These are phyloP conservation scores for Tuber borchii DNA, from an alignment of 495 filamentous ascomycete species.

Conservation along the genomic window DNA sequence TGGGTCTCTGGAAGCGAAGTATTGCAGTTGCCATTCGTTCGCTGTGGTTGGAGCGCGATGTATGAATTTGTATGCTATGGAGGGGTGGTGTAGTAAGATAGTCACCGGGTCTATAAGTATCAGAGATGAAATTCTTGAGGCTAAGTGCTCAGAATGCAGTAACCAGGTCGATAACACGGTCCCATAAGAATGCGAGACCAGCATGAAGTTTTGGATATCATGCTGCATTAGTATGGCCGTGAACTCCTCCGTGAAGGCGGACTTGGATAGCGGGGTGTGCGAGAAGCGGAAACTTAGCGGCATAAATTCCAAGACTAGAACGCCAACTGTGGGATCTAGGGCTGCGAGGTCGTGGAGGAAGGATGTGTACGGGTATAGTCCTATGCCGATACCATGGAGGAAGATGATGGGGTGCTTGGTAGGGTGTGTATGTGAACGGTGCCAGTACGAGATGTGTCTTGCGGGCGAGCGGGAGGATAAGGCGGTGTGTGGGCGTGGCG, in stretches of 20 bases:
- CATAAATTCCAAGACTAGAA: slow-evolving; percentile 60
- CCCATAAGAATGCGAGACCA: slow-evolving; percentile 59
- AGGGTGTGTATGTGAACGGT: slow-evolving; percentile 55
- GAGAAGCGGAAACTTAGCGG: slow-evolving; percentile 59
- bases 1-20: slow-evolving; percentile 60
- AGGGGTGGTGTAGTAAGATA: slow-evolving; percentile 58
- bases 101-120: slow-evolving; percentile 62
- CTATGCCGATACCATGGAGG: slow-evolving; percentile 66
- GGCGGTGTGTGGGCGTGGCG: slow-evolving; percentile 50
- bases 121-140: slow-evolving; percentile 46
- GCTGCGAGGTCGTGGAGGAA: slow-evolving; percentile 50
- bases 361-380: slow-evolving; percentile 55
- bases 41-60: slow-evolving; percentile 50
- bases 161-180: slow-evolving; percentile 58
- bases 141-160: slow-evolving; percentile 47
- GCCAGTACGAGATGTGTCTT: slow-evolving; percentile 56
- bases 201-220: slow-evolving; percentile 50
- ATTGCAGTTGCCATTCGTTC: slow-evolving; percentile 61
- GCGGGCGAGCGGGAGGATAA: slow-evolving; percentile 47
- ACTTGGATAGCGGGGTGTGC: slow-evolving; percentile 44
- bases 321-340: slow-evolving; percentile 47
- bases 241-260: slow-evolving; percentile 51
- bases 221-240: slow-evolving; percentile 51
- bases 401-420: slow-evolving; percentile 55
- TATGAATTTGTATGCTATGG: slow-evolving; percentile 68